Conservation (phyloP, 164 flowering plant species). For the Aristolochia contorta region DNA sequence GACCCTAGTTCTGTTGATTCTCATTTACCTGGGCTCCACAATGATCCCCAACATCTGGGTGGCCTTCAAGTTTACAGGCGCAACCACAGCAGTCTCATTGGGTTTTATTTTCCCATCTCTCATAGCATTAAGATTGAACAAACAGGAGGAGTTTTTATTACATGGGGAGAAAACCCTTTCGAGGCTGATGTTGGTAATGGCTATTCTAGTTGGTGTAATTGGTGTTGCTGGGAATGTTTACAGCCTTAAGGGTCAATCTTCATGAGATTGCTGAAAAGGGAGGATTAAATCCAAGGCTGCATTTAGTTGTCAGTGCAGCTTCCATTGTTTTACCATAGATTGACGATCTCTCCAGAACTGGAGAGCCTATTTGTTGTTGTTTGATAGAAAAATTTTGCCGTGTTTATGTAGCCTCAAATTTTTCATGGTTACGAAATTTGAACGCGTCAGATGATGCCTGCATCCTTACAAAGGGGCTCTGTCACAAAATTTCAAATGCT, state of each 20-base stretch:
- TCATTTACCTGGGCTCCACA: slow-evolving; percentile 70
- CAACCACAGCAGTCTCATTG: slow-evolving; percentile 84
- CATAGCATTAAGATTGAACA: slow-evolving; percentile 52
- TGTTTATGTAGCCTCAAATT: no score
- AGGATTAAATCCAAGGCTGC: neutral
- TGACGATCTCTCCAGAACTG: no score
- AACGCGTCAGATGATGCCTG: no score
- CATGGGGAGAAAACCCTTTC: slow-evolving; percentile 38
- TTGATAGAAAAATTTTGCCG: no score
- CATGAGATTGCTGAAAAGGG: slow-evolving; percentile 14
- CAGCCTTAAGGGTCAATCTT: slow-evolving; percentile 34
- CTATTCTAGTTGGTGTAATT: slow-evolving; percentile 54
- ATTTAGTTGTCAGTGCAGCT: no score
- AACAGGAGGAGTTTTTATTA: slow-evolving; percentile 33
- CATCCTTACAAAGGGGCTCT: no score
- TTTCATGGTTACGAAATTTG: no score
- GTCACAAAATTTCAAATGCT: no score
- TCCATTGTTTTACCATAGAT: no score
- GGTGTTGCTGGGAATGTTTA: slow-evolving; percentile 79
- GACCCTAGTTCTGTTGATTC: slow-evolving; percentile 47
- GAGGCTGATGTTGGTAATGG: slow-evolving; percentile 67
- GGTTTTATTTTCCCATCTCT: slow-evolving; percentile 91
- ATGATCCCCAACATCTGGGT: slow-evolving; percentile 95
- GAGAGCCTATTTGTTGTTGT: no score
- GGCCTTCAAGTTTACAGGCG: slow-evolving; percentile 97